Percentiles rank a stretch among this genome's conserved stretches.
Conservation (phyloP, 345 rosid species). For the Eucalyptus urophylla region DNA sequence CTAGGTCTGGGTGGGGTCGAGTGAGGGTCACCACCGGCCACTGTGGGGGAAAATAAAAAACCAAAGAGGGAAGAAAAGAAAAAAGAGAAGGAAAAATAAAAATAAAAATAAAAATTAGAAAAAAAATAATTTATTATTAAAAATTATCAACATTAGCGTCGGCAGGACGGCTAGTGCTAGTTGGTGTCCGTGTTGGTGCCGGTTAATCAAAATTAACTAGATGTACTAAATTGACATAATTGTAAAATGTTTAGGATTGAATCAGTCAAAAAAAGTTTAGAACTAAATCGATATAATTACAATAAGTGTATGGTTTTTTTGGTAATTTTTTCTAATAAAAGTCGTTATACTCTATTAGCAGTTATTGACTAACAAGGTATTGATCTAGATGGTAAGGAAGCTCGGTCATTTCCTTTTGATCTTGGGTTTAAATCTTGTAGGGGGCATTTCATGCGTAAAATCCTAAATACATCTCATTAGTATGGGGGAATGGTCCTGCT, state of each 20-base stretch:
- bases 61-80: no score
- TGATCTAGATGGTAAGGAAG: not conserved
- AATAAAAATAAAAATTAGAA: no score
- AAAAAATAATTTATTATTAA: no score
- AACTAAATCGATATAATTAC: accelerated
- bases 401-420: not conserved
- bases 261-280: no score
- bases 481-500: no score
- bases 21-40: accelerated
- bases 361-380: accelerated
- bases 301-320: no score
- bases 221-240: accelerated
- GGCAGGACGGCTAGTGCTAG: accelerated
- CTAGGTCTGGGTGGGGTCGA: accelerated
- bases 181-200: accelerated
- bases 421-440: not conserved
- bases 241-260: accelerated
- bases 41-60: no score
- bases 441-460: not conserved
- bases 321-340: no score
- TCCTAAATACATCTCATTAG: accelerated
- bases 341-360: no score
- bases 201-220: accelerated
- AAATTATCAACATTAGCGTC: no score
- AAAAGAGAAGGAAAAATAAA: no score